Evolutionary conservation across 352 stramenopile genomes (phyloP).

Genomic region (Pythium monospermum): DNA sequence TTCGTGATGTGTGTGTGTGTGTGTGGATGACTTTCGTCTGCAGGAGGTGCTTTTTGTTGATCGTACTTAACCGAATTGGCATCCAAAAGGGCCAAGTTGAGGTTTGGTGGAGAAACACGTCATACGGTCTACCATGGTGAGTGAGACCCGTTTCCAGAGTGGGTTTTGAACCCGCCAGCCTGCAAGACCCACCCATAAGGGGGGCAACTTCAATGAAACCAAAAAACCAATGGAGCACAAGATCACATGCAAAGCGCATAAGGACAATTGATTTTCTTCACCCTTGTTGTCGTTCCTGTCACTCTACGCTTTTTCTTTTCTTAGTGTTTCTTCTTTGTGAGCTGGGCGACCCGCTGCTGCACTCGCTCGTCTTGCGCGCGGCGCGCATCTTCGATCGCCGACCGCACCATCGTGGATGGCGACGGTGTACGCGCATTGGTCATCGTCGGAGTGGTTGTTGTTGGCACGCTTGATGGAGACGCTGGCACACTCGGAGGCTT

Average conservation of each 20-base stretch:
- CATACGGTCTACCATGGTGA: too few species aligned
- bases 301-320: constrained; percentile 7
- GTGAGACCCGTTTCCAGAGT: too few species aligned
- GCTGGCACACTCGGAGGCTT: neutral
- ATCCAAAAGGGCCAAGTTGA: too few species aligned
- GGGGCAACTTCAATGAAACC: too few species aligned
- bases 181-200: too few species aligned
- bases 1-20: too few species aligned
- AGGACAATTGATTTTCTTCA: neutral
- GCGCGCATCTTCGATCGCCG: constrained; percentile 47
- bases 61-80: too few species aligned
- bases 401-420: constrained; percentile 21
- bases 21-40: too few species aligned
- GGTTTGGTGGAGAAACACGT: too few species aligned
- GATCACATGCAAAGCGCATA: neutral
- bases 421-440: constrained; percentile 22
- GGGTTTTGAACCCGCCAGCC: too few species aligned
- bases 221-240: too few species aligned
- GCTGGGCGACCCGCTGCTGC: constrained; percentile 55
- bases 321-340: constrained; percentile 24
- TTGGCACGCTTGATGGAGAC: constrained; percentile 14
- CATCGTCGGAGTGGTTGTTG: constrained; percentile 34
- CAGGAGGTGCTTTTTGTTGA: too few species aligned
- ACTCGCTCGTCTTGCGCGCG: constrained; percentile 51
- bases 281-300: neutral